Evolutionary conservation across 192 early-diverging fungal genomes (phyloP).

Genomic region (Helicostylum pulchrum): DNA sequence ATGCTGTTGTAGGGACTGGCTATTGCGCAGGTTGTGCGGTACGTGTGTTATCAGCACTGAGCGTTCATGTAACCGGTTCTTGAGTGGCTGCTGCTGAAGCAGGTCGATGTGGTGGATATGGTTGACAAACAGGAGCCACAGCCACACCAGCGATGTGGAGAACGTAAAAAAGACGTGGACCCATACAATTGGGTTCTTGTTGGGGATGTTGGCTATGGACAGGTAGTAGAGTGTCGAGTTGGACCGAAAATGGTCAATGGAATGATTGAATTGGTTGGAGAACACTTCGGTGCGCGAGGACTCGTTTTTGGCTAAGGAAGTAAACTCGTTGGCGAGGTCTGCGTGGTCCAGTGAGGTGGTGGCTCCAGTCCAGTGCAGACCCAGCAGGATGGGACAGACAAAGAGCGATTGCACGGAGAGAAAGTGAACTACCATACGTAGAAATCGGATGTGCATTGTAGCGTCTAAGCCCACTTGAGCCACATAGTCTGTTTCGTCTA

Average conservation of each 20-base stretch:
- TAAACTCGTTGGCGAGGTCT: neutral
- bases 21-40: constrained; percentile 25
- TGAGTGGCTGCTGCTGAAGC: constrained; percentile 32
- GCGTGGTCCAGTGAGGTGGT: neutral
- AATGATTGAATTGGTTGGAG: neutral
- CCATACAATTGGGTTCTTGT: constrained; percentile 41
- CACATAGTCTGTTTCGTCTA: constrained; percentile 52
- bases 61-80: constrained; percentile 9
- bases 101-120: constrained; percentile 54
- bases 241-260: constrained; percentile 19
- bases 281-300: neutral
- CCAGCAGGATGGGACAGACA: constrained; percentile 44
- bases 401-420: constrained; percentile 40
- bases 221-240: constrained; percentile 32
- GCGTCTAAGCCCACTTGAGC: constrained; percentile 57
- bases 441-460: constrained; percentile 60
- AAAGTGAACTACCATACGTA: constrained; percentile 56
- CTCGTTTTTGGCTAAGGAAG: constrained; percentile 9
- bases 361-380: constrained; percentile 45
- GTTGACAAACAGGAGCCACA: constrained; percentile 55
- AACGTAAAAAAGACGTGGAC: constrained; percentile 51
- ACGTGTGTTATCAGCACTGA: constrained; percentile 30
- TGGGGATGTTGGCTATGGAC: constrained; percentile 45
- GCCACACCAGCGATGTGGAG: constrained; percentile 46
- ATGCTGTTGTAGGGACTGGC: constrained; percentile 13